A percentile compares a stretch with the other conserved stretches of the same genome.
These are phyloP conservation scores for Xylaria multiplex DNA, from an alignment of 2,329 filamentous ascomycete genomes.

Conservation along the genomic window DNA sequence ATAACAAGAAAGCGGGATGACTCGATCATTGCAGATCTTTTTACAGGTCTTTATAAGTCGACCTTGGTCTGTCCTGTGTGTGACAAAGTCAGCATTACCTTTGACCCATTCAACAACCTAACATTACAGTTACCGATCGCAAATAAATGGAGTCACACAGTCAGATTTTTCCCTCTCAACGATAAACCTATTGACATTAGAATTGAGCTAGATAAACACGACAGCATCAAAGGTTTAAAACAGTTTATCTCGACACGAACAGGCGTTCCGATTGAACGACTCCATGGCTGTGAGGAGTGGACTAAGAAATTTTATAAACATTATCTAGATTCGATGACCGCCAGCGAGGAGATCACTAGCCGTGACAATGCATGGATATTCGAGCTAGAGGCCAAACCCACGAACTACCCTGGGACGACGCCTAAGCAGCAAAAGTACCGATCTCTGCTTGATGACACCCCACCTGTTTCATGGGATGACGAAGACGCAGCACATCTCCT, in stretches of 20 bases:
- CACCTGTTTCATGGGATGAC: slow-evolving; percentile 61
- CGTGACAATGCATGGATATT: slow-evolving; percentile 76
- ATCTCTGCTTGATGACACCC: slow-evolving; percentile 61
- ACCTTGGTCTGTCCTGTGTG: slow-evolving; percentile 92
- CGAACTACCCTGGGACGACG: slow-evolving; percentile 72
- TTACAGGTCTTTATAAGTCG: slow-evolving; percentile 98
- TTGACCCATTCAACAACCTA: slow-evolving; percentile 95
- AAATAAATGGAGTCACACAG: slow-evolving; percentile 77
- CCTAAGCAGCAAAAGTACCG: slow-evolving; percentile 56
- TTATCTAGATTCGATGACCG: slow-evolving; percentile 73
- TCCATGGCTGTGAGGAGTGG: slow-evolving; percentile 88
- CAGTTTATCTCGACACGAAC: slow-evolving; percentile 74
- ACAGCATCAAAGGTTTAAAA: slow-evolving; percentile 74
- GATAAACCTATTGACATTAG: slow-evolving; percentile 76
- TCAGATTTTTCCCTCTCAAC: slow-evolving; percentile 82
- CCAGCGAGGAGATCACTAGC: slow-evolving; percentile 75
- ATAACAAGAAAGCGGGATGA: slow-evolving; percentile 94
- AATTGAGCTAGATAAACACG: slow-evolving; percentile 83
- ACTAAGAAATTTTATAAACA: slow-evolving; percentile 86
- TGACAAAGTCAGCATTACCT: slow-evolving; percentile 96
- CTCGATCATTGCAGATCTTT: slow-evolving; percentile 93
- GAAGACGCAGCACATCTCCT: slow-evolving; percentile 72
- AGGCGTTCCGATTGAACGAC: slow-evolving; percentile 69
- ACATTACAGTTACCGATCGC: slow-evolving; percentile 91
- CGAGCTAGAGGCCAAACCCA: slow-evolving; percentile 81